phyloP scores from a whole-genome alignment of 2,329 filamentous ascomycete species.

The Dactylellina drechsleri region DNA sequence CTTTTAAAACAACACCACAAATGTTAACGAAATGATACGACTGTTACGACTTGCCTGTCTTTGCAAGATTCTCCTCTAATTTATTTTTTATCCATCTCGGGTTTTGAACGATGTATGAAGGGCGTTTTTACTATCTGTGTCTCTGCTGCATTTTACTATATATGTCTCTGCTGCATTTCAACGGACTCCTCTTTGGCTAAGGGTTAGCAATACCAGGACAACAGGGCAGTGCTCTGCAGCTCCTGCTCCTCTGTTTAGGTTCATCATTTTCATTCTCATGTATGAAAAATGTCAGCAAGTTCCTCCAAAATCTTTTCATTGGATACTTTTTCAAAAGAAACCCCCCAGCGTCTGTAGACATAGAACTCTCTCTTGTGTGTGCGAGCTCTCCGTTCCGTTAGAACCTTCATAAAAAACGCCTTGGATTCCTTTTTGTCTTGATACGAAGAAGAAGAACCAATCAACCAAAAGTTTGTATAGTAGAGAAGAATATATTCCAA shows the following conservation, averaged over 20 bases:
- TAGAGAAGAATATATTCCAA: constrained; percentile 32
- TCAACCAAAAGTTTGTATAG: constrained; percentile 21
- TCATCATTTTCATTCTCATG: constrained; percentile 24
- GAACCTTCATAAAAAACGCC: constrained; percentile 9
- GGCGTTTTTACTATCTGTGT: constrained; percentile 10
- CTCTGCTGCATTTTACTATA: not conserved
- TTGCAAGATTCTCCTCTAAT: not conserved
- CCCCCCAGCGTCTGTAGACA: not conserved
- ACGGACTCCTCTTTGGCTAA: too few species aligned
- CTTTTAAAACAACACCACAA: constrained; percentile 27
- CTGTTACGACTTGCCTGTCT: constrained; percentile 36
- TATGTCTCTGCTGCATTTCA: not conserved
- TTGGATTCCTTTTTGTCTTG: not conserved
- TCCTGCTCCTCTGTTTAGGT: constrained; percentile 14
- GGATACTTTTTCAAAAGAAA: not conserved
- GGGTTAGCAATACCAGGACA: constrained; percentile 7
- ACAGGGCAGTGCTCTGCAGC: constrained; percentile 2
- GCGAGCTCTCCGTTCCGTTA: constrained; percentile 22
- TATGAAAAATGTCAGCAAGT: constrained; percentile 21
- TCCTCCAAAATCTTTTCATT: not conserved
- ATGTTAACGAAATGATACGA: constrained; percentile 46
- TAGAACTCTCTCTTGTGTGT: not conserved
- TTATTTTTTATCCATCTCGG: constrained; percentile 7
- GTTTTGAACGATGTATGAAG: constrained; percentile 23
- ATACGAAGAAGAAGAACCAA: not conserved